Base-by-base conservation (phyloP, 2,329 filamentous ascomycete genomes). In the Aspergillus sp. region DNA sequence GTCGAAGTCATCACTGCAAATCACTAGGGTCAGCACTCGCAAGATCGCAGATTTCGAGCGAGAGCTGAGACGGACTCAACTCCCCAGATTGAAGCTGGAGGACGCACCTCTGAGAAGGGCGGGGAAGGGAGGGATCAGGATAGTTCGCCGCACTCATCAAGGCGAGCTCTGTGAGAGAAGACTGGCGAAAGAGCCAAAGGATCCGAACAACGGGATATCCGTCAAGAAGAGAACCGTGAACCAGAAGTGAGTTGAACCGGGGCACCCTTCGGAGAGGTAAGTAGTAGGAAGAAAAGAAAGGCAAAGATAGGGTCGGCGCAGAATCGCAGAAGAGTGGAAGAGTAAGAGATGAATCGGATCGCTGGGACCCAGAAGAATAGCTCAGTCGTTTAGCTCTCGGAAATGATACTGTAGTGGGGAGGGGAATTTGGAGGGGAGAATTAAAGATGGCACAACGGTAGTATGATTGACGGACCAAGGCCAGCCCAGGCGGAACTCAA, bases 1-100 rank as follows among this genome's bases (percentile, higher is more conserved):
- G 58, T 79, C 75, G 73, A 85, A 82, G 68, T 84, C 80, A 69
- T 80, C 74, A 73, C 83, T 86, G 72, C 66, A 69, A 64, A 60
- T 66, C 61, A 69, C 66, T 71, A 75, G 73, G 55, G 73, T 78
- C 71, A 78, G 75, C 73, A 64, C 8, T 41, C 17, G 66, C 62
- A 66, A 56, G 59, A 55, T 65, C 68, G 69, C 68, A 60, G 64
- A 52, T 61, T 62, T 61, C 58, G 64, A 65, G 65, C 68, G 67
- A 70, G 66, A 71, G 64, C 64, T 66, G 61, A 66, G 62, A 62
- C 59, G 56, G 61, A 53, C 56, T 59, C 58, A 62, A 24, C 55
- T 43, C 56, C 52, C 48, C 43, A 17, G 27, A 51, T 43, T 52
- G 58, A 62, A 59, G 50, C 23, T 41, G 45, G 33, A 47, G 35